Conservation (phyloP, 495 filamentous ascomycete genomes). For the Articulospora tetracladia region DNA sequence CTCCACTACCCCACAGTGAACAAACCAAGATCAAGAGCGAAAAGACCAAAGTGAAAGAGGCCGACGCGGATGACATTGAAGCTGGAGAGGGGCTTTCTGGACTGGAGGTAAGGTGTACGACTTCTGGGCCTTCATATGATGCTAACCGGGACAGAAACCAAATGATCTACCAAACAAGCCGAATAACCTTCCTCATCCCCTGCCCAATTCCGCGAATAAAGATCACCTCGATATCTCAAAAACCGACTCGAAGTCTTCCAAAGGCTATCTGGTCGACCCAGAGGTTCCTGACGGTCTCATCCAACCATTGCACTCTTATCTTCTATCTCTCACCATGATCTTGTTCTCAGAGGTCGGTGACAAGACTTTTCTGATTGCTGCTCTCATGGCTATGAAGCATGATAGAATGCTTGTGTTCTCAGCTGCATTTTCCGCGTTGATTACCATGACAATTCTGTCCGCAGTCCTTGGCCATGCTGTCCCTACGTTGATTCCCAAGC, state of each 20-base stretch:
- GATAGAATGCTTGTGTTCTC: constrained; percentile 89
- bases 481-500: constrained; percentile 84
- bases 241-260: constrained; percentile 31
- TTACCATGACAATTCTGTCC: constrained; percentile 94
- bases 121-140: constrained; percentile 14
- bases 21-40: constrained; percentile 48
- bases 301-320: constrained; percentile 83
- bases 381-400: constrained; percentile 98
- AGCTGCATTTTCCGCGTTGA: constrained; percentile 84
- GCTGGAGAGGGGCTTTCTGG: constrained; percentile 44
- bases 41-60: constrained; percentile 32
- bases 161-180: constrained; percentile 74
- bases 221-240: constrained; percentile 64
- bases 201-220: constrained; percentile 62
- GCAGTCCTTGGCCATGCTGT: constrained; percentile 93
- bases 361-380: constrained; percentile 97
- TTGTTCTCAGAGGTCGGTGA: constrained; percentile 96
- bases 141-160: constrained; percentile 60
- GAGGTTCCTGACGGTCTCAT: constrained; percentile 61
- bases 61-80: constrained; percentile 32
- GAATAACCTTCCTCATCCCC: constrained; percentile 71
- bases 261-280: constrained; percentile 21
- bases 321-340: constrained; percentile 95
- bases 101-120: constrained; percentile 55
- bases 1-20: constrained; percentile 75